A percentile compares a stretch with the other conserved stretches of the same genome.
Evolutionary conservation across 2,329 filamentous ascomycete species (phyloP).

Genomic region (Fusarium tricinctum): DNA sequence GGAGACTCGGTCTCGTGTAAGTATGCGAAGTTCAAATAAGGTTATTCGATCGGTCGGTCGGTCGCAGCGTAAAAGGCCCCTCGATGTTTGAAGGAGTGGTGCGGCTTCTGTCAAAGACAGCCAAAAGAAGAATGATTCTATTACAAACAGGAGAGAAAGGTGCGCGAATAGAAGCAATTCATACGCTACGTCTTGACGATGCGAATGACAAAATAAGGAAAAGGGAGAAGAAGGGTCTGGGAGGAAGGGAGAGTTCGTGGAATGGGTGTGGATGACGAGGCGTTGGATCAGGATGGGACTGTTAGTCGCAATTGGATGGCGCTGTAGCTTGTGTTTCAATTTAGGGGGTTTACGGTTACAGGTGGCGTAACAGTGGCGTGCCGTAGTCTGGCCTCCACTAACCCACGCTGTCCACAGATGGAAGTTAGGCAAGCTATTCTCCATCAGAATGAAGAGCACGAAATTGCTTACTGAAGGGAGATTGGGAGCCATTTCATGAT

Average conservation of each 20-base stretch:
- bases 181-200: conserved; percentile 34
- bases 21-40: conserved; percentile 1
- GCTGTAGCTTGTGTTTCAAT: conserved; percentile 31
- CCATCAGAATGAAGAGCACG: background rate
- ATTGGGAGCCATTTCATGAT: conserved; percentile 12
- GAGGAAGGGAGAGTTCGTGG: conserved; percentile 35
- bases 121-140: conserved; percentile 32
- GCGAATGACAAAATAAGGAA: conserved; percentile 23
- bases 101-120: conserved; percentile 57
- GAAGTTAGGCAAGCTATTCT: no score
- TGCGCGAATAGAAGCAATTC: conserved; percentile 16
- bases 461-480: background rate
- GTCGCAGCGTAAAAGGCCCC: conserved; percentile 17
- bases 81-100: conserved; percentile 50
- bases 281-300: conserved; percentile 16
- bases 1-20: conserved; percentile 14
- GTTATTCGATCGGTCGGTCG: conserved; percentile 11
- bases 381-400: no score
- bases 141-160: conserved; percentile 14
- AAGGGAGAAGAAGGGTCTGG: conserved; percentile 29
- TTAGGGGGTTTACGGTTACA: conserved; percentile 34
- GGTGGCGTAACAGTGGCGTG: conserved; percentile 16
- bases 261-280: conserved; percentile 41
- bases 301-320: conserved; percentile 11
- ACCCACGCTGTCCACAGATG: no score